phyloP scores from a whole-genome alignment of 495 filamentous ascomycete genomes.

The Penicillium coprophilum region DNA sequence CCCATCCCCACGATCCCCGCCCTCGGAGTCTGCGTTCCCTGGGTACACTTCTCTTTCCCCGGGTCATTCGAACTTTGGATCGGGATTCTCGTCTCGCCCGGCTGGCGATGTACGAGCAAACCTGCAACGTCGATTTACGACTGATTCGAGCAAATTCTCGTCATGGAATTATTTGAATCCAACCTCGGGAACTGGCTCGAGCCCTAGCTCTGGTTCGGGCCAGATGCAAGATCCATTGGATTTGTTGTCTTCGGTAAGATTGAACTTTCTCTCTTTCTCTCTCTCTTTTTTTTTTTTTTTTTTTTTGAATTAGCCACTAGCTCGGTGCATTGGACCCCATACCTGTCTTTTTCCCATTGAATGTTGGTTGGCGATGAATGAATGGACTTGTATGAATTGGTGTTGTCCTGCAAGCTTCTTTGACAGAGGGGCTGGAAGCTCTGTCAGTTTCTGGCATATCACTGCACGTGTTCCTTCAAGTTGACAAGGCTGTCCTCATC shows the following conservation, averaged over 20 bases:
- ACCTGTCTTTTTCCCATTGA: background rate
- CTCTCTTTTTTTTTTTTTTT: no score
- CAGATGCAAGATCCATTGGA: constrained; percentile 58
- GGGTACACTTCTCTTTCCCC: constrained; percentile 70
- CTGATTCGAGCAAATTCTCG: constrained; percentile 81
- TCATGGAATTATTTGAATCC: constrained; percentile 68
- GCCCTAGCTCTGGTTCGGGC: constrained; percentile 37
- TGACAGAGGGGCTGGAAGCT: background rate
- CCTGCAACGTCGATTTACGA: constrained; percentile 90
- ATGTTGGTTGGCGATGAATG: background rate
- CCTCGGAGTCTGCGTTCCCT: constrained; percentile 67
- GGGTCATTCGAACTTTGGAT: constrained; percentile 58
- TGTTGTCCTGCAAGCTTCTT: background rate
- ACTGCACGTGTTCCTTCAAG: background rate
- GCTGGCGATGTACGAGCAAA: constrained; percentile 64
- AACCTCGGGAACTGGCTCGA: background rate
- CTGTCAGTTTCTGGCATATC: background rate
- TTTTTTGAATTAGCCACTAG: constrained; percentile 10
- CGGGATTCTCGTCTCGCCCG: constrained; percentile 50
- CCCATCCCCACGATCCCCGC: constrained; percentile 68
- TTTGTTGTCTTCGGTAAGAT: constrained; percentile 54
- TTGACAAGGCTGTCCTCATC: background rate
- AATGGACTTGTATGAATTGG: background rate
- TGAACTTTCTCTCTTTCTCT: no score
- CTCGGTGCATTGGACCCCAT: background rate